Conservation (phyloP, 495 filamentous ascomycete species). For the Trichoderma gamsii region DNA sequence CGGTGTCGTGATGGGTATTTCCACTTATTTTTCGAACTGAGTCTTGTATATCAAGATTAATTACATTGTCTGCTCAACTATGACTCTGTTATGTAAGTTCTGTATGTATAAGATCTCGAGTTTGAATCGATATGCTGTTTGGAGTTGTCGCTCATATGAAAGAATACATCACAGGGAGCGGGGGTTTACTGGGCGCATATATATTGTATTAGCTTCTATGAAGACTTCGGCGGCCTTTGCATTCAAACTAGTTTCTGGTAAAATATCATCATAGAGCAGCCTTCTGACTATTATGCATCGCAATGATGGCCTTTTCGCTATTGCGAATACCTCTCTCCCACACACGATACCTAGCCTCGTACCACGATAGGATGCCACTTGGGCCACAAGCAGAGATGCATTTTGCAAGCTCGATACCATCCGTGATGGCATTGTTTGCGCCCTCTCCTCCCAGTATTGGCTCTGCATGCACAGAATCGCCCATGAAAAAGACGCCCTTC, state of each 20-base stretch:
- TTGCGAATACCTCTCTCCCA: slow-evolving; percentile 28
- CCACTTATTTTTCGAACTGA: neutral
- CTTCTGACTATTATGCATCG: slow-evolving; percentile 19
- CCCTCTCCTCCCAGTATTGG: slow-evolving; percentile 39
- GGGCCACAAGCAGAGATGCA: slow-evolving; percentile 21
- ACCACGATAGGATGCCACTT: slow-evolving; percentile 23
- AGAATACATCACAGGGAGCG: neutral
- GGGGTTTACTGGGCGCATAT: too few species aligned
- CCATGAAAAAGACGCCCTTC: slow-evolving; percentile 29
- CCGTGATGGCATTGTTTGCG: slow-evolving; percentile 34
- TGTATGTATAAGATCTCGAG: neutral
- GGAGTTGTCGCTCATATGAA: too few species aligned
- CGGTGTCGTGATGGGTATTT: neutral
- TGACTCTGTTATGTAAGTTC: neutral
- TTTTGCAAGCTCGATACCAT: slow-evolving; percentile 34
- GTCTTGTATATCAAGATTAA: neutral
- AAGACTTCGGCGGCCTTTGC: too few species aligned
- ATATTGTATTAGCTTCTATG: slow-evolving; percentile 47
- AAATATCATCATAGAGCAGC: too few species aligned
- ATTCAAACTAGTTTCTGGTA: too few species aligned
- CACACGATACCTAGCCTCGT: slow-evolving; percentile 21
- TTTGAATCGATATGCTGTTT: neutral
- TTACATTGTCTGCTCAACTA: neutral
- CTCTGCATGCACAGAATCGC: slow-evolving; percentile 36
- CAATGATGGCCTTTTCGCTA: slow-evolving; percentile 21